Conservation (phyloP, 345 rosid genomes). For the Euphorbia lathyris region DNA sequence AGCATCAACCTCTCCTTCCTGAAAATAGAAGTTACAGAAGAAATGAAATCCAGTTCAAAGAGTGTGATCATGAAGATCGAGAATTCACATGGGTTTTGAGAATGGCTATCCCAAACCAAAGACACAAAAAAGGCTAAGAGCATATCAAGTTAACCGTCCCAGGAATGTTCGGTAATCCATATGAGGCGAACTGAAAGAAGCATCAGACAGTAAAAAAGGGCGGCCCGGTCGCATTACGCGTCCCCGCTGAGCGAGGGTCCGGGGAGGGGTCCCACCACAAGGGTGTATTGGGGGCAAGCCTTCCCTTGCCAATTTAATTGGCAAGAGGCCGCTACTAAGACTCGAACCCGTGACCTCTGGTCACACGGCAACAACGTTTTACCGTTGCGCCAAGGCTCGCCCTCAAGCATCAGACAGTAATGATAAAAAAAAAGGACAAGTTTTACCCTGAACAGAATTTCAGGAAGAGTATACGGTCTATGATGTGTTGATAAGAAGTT, state of each 20-base stretch:
- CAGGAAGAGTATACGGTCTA: neutral
- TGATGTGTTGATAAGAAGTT: neutral
- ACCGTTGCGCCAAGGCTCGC: no score
- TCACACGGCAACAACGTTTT: no score
- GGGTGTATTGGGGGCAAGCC: no score
- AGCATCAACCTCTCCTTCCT: conserved; percentile 82
- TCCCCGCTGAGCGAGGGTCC: no score
- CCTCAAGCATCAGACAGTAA: neutral
- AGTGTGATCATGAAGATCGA: neutral
- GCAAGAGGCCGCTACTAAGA: no score
- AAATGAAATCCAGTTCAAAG: neutral
- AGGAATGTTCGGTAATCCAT: conserved; percentile 4
- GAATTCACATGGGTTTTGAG: neutral
- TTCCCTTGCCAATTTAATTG: no score
- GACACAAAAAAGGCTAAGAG: neutral
- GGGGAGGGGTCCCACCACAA: no score
- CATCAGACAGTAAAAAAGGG: no score
- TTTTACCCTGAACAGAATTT: neutral
- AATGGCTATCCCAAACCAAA: no score
- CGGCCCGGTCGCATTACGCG: no score
- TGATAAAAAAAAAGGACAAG: neutral
- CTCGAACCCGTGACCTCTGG: no score
- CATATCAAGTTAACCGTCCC: neutral
- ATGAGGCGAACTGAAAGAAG: neutral
- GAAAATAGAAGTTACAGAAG: conserved; percentile 3